Percentiles rank a stretch among this genome's conserved stretches.
phyloP scores from a whole-genome alignment of 805 yeast species.

The Metschnikowia arizonensis region DNA sequence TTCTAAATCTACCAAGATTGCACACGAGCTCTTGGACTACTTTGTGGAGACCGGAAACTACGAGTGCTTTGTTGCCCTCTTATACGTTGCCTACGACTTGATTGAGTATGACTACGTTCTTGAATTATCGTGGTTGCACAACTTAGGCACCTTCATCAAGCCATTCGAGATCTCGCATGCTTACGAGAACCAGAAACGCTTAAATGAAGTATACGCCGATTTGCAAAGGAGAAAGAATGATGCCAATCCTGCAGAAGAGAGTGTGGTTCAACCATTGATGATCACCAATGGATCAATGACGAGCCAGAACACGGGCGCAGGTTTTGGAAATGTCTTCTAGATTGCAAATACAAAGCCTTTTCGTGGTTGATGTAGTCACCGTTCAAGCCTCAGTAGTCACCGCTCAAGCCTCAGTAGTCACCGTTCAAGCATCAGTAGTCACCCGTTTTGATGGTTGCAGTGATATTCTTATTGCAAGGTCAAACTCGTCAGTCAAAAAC shows the following conservation, averaged over 20 bases:
- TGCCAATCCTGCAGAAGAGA: constrained; percentile 45
- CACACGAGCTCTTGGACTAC: constrained; percentile 82
- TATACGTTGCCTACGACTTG: constrained; percentile 79
- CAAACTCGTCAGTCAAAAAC: too few relatives aligned
- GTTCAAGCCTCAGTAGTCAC: too few relatives aligned
- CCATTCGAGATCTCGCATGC: constrained; percentile 86
- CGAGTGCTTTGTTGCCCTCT: constrained; percentile 88
- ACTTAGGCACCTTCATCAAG: constrained; percentile 76
- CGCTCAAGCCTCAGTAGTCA: too few relatives aligned
- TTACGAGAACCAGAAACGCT: constrained; percentile 68
- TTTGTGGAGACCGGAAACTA: constrained; percentile 96
- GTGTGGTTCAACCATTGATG: constrained; percentile 65
- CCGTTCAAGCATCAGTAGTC: too few relatives aligned
- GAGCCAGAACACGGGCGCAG: constrained; percentile 54
- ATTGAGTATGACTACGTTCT: constrained; percentile 78
- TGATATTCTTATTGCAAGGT: too few relatives aligned
- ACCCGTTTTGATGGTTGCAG: too few relatives aligned
- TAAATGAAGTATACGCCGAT: constrained; percentile 64
- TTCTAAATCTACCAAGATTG: constrained; percentile 73
- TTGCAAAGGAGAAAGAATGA: constrained; percentile 66
- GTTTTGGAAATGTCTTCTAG: constrained; percentile 54
- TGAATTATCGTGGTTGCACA: constrained; percentile 89
- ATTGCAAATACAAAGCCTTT: constrained; percentile 2
- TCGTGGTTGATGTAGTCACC: constrained; percentile 19
- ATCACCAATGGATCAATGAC: constrained; percentile 70